Base-by-base conservation (phyloP, 345 rosid genomes). In the Salix suchowensis region DNA sequence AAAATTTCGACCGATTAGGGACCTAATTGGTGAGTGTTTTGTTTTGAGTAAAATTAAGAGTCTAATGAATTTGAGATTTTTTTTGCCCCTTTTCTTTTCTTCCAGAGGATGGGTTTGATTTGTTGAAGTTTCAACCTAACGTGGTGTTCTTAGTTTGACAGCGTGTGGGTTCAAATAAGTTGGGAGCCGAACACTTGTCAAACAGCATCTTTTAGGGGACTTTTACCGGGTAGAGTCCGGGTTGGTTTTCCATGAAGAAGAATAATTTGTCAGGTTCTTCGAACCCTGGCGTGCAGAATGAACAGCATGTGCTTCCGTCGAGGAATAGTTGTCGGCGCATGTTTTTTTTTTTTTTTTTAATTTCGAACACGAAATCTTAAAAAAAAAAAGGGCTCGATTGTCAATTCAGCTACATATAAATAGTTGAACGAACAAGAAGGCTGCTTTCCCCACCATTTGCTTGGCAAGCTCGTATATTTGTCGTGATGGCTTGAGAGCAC, bases 101-200 rank as follows among this genome's bases (percentile, higher is more conserved):
- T 71, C 58, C 58, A 84, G 5, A 26, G 19, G n/a, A 50, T 36
- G 78, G 74, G 28, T 58, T 77, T 24, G 36, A 64, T 19, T 50
- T 60, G 30, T 65, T 58, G 64, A n/a, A 28, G 14, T 30, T 46
- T 70, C 64, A 61, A n/a, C n/a, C n/a, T n/a, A n/a, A 65, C 70
- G 74, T 46, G 74, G 42, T 37, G 40, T 21, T 30, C 46, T 19
- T 30, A 4, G 18, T 11, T 39, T 42, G 34, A 34, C 67, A 21
- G 5, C 67, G 73, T 30, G 85, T 84, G 82, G 76, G 81, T 24
- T 72, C 77, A 11, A 3, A 23, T 36, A 1, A 26, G 28, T 58
- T 81, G 14, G 16, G 34, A 74, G 7, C 83, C 88, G 79, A 12
- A 76, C 91, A 82, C 85, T 78, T 80, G 82, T 72, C 46, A 4